These are phyloP conservation scores for Silene conica DNA, from an alignment of 148 eudicot genomes.

Conservation along the genomic window DNA sequence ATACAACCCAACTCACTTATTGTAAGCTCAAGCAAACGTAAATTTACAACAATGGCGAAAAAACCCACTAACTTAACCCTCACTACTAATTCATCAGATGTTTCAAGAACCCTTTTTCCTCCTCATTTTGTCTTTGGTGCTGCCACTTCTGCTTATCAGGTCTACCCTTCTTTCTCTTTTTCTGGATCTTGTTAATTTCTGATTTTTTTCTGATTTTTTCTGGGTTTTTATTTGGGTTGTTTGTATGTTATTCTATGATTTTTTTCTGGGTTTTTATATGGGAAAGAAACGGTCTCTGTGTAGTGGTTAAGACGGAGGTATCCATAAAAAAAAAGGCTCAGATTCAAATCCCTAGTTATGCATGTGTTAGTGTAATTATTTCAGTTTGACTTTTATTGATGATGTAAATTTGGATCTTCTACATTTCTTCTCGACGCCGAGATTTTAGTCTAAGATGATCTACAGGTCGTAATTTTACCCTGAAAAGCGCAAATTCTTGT, in stretches of 20 bases:
- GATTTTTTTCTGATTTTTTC: not conserved
- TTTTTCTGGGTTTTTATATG: no score
- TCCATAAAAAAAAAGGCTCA: not conserved
- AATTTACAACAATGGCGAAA: conserved; percentile 24
- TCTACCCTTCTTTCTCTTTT: conserved; percentile 9
- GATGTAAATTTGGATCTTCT: not conserved
- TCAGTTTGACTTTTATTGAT: not conserved
- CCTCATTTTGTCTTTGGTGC: conserved; percentile 59
- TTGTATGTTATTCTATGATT: not conserved
- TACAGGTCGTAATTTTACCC: no score
- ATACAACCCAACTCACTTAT: not conserved
- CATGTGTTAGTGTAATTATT: not conserved
- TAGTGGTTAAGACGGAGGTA: not conserved
- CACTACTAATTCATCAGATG: conserved; percentile 15
- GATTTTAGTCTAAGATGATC: no score
- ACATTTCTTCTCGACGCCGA: no score
- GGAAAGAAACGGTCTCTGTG: no score
- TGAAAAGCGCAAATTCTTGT: no score
- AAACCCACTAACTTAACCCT: conserved; percentile 21
- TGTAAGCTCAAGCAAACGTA: not conserved
- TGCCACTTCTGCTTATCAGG: conserved; percentile 86
- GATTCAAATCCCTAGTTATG: not conserved
- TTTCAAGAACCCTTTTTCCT: conserved; percentile 46
- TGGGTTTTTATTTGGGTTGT: not conserved
- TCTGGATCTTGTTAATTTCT: not conserved